phyloP scores from a whole-genome alignment of 2,329 filamentous ascomycete species.

The Penicillium psychrosexuale region DNA sequence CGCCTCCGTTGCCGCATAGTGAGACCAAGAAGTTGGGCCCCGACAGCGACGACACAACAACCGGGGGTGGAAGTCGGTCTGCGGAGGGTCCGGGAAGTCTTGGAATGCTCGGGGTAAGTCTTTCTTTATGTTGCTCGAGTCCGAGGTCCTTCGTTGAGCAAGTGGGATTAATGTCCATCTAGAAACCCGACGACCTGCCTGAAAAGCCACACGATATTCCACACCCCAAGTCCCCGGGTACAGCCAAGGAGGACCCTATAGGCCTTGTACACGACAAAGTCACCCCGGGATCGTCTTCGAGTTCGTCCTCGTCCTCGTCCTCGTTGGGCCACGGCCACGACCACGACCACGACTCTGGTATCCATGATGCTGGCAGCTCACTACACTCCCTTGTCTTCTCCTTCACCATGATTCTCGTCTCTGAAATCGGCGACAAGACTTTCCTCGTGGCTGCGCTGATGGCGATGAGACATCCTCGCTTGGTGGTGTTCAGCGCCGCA shows the following conservation, averaged over 20 bases:
- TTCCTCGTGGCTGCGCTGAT: conserved; percentile 96
- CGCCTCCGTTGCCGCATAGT: conserved; percentile 74
- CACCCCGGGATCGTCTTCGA: conserved; percentile 27
- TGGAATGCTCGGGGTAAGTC: conserved; percentile 55
- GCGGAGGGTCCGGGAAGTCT: conserved; percentile 45
- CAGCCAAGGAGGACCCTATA: conserved; percentile 39
- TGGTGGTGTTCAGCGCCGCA: conserved; percentile 93
- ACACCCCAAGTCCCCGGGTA: conserved; percentile 57
- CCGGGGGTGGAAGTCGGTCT: conserved; percentile 39
- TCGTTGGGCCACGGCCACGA: conserved; percentile 6
- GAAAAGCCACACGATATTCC: conserved; percentile 72
- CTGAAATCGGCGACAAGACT: conserved; percentile 96
- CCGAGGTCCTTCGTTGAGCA: background rate
- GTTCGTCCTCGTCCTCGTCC: conserved; percentile 14
- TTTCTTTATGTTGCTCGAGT: background rate
- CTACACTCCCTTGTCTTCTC: conserved; percentile 88
- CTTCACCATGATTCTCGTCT: conserved; percentile 95
- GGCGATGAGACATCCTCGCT: conserved; percentile 96
- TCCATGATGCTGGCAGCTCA: conserved; percentile 62
- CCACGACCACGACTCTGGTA: conserved; percentile 32
- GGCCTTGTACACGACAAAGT: conserved; percentile 30
- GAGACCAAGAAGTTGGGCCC: conserved; percentile 66
- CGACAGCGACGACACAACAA: conserved; percentile 32
- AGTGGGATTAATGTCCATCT: conserved; percentile 5
- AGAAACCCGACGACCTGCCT: conserved; percentile 82